Evolutionary conservation across 2,329 filamentous ascomycete species (phyloP).

Genomic region (Colletotrichum melonis): DNA sequence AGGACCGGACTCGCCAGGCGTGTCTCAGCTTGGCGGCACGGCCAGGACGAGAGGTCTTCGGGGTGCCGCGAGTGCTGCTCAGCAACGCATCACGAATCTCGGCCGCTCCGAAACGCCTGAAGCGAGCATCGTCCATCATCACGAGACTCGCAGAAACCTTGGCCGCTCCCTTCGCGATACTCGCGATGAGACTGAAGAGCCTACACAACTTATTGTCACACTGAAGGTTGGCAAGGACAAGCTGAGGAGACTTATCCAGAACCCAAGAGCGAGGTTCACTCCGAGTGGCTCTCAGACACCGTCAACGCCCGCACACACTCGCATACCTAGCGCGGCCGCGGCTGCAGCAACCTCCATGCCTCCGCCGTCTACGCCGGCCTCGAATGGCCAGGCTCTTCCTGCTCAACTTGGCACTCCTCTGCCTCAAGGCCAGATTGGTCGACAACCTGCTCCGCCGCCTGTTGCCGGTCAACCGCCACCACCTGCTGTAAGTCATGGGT

Average conservation of each 20-base stretch:
- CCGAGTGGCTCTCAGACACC: constrained; percentile 46
- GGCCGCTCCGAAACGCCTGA: constrained; percentile 93
- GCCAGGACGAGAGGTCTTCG: constrained; percentile 89
- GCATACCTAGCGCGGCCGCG: constrained; percentile 43
- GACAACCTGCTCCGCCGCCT: constrained; percentile 74
- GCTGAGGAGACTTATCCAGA: constrained; percentile 73
- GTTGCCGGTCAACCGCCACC: constrained; percentile 66
- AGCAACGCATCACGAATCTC: constrained; percentile 85
- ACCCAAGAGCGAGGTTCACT: constrained; percentile 47
- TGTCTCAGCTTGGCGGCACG: constrained; percentile 79
- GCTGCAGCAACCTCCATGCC: constrained; percentile 46
- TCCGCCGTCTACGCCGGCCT: constrained; percentile 51
- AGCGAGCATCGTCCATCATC: constrained; percentile 67
- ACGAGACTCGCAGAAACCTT: constrained; percentile 76
- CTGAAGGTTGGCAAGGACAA: constrained; percentile 80
- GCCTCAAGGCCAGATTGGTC: constrained; percentile 69
- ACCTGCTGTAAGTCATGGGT: constrained; percentile 66
- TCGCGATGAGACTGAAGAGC: constrained; percentile 85
- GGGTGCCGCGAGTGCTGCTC: constrained; percentile 86
- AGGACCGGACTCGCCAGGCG: constrained; percentile 84
- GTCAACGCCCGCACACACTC: constrained; percentile 42
- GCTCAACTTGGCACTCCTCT: constrained; percentile 42
- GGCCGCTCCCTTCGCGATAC: constrained; percentile 68
- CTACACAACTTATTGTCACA: constrained; percentile 77
- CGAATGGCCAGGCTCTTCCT: constrained; percentile 31